Evolutionary conservation across 768 basidiomycete genomes (phyloP).

Genomic region (Mycena leptocephala): DNA sequence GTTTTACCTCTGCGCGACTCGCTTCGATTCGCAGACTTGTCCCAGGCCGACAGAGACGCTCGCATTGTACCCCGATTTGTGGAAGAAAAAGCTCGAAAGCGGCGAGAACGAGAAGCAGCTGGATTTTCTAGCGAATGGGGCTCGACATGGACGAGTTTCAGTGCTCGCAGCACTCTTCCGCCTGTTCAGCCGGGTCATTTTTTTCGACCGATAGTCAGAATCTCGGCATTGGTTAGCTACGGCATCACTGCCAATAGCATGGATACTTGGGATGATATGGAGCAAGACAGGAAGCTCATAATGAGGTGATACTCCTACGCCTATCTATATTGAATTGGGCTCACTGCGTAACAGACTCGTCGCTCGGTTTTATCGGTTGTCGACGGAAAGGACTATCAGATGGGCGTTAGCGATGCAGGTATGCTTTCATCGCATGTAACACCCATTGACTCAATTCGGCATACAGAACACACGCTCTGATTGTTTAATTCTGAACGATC

Average conservation of each 20-base stretch:
- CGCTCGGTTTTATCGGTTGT: neutral
- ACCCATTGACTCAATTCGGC: neutral
- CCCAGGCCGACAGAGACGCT: neutral
- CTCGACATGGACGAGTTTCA: neutral
- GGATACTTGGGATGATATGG: neutral
- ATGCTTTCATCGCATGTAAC: neutral
- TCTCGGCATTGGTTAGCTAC: neutral
- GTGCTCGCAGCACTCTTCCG: neutral
- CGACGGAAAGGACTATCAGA: neutral
- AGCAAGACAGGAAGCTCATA: neutral
- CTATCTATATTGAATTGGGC: neutral
- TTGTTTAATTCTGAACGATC: no score
- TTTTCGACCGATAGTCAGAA: neutral
- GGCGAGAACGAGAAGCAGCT: neutral
- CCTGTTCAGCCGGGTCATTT: neutral
- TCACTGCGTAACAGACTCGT: neutral
- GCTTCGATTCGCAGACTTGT: neutral
- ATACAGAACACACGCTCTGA: neutral
- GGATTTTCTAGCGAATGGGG: neutral
- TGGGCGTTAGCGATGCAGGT: neutral
- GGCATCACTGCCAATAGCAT: neutral
- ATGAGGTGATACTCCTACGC: neutral
- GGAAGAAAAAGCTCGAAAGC: neutral
- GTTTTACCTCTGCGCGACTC: neutral
- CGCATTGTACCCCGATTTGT: neutral